A percentile compares a stretch with the other conserved stretches of the same genome.
Evolutionary conservation across 169 alveolate species (phyloP).

Genomic region (Eimeria zaria): DNA sequence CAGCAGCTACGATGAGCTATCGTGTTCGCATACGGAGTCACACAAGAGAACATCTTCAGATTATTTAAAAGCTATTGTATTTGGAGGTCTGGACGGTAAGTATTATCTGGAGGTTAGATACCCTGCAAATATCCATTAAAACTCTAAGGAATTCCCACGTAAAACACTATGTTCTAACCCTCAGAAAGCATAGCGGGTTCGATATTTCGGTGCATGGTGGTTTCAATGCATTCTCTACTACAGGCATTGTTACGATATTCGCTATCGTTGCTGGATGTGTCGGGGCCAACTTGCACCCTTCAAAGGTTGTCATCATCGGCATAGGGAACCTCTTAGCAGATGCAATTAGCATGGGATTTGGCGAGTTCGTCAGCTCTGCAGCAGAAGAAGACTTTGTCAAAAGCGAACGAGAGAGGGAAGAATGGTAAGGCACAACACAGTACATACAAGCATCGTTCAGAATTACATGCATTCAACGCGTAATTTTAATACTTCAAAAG

Average conservation of each 20-base stretch:
- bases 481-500: neutral
- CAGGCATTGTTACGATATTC: slow-evolving; percentile 94
- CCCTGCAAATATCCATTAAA: no score
- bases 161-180: no score
- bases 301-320: slow-evolving; percentile 92
- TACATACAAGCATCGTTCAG: neutral
- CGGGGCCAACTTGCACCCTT: slow-evolving; percentile 94
- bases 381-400: slow-evolving; percentile 92
- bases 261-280: slow-evolving; percentile 96
- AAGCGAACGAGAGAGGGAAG: slow-evolving; percentile 92
- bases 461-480: neutral
- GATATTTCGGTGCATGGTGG: no score
- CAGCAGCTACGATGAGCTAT: slow-evolving; percentile 48
- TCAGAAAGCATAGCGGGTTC: no score
- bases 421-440: slow-evolving; percentile 83
- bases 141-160: no score
- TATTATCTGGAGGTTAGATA: no score
- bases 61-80: slow-evolving; percentile 92
- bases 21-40: slow-evolving; percentile 70
- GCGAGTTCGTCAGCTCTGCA: slow-evolving; percentile 93
- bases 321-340: slow-evolving; percentile 95
- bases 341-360: slow-evolving; percentile 96
- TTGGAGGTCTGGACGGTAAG: slow-evolving; percentile 96
- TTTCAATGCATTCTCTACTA: neutral
- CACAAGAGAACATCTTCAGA: slow-evolving; percentile 87